Base-by-base conservation (phyloP, 495 filamentous ascomycete genomes). In the Penicillium robsamsonii region DNA sequence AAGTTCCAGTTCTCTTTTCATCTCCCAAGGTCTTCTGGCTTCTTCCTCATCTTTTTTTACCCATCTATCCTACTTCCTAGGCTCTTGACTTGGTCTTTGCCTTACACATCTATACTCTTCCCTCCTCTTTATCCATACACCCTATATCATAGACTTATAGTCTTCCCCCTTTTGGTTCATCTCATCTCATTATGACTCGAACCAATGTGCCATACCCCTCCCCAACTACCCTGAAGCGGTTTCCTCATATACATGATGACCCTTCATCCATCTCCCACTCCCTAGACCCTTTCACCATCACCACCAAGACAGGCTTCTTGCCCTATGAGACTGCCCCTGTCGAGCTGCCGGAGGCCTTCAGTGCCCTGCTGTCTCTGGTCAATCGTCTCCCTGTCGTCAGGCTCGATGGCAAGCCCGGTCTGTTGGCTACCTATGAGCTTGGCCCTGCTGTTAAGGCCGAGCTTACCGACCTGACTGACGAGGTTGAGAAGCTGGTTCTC, bases 201-300 rank as follows among this genome's bases (percentile, higher is more conserved):
- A 62, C 62, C 33, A 60, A 71, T 45, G 60, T 66, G 25, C 53
- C 68, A 58, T 64, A 63, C 50, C 67, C 69, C 31, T 71, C 72
- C 50, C 55, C 68, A 18, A 53, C 69, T 45, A 75, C 70, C 55
- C 75, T 84, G 63, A 67, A 79, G 52, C 71, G 76, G 59, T 80
- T 87, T 60, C 73, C 76, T 55, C 79, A 85, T 63, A 75, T 84
- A 49, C 76, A 77, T 63, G 78, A 84, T 68, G 74, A 84, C 64
- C 81, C 85, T 58, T 71, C 70, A 11, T 75, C 74, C 48, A 77
- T 94, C 20, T 87, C 88, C 31, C 69, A 67, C 50, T 68, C 71
- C 58, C 50, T 79, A 31, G 74, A 80, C 51, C 85, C 90, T 47
- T 96, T 96, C 79, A 92, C 92, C 76, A 89, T 95, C 59, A 93